Base-by-base conservation (phyloP, 2,329 filamentous ascomycete genomes). In the Albifimbria verrucaria region DNA sequence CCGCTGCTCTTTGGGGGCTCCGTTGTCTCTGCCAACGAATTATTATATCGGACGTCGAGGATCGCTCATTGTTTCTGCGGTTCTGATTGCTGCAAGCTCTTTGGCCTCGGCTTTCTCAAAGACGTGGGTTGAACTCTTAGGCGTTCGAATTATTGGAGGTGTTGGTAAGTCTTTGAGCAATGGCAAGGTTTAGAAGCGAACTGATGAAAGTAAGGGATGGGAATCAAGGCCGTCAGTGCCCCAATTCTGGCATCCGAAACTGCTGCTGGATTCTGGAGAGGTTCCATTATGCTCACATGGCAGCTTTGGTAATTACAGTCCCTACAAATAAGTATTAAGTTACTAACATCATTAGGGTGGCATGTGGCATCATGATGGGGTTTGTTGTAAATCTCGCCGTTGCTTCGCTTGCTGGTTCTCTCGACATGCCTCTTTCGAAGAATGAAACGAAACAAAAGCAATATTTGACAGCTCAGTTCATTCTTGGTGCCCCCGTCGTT, bases 221-320 rank as follows among this genome's bases (percentile, higher is more conserved):
- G 76, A 0, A 68, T 78, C 23, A 78, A 78, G 55, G 76, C 76
- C 1, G 74, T 77, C 32, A 78, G 74, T 36, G 74, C 75, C 0
- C 72, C 76, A 1, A 76, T 78, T 17, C 65, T 78, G 2, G 75
- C 75, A 2, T 73, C 72, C 7, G 76, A 78, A 58, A 77, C 74
- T 0, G 72, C 75, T 0, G 68, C 77, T 15, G 72, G 74, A 0
- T 77, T 72, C 55, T 78, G 76, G 76, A 67, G 76, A 59, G 76
- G 76, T 2, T 75, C 73, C 12, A 73, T 72, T 2, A 74, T 77
- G 17, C 65, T 78, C 0, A 73, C 72, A 4, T 78, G 76, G 75
- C 76, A 78, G 41, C 61, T 78, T 2, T 76, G 73, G 72, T 65
- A 53, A 3, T 55, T 46, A 49, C 7, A 47, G 21, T n/a, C n/a